A percentile compares a stretch with the other conserved stretches of the same genome.
phyloP scores from a whole-genome alignment of 495 filamentous ascomycete species.

The Penicillium cataractarum region DNA sequence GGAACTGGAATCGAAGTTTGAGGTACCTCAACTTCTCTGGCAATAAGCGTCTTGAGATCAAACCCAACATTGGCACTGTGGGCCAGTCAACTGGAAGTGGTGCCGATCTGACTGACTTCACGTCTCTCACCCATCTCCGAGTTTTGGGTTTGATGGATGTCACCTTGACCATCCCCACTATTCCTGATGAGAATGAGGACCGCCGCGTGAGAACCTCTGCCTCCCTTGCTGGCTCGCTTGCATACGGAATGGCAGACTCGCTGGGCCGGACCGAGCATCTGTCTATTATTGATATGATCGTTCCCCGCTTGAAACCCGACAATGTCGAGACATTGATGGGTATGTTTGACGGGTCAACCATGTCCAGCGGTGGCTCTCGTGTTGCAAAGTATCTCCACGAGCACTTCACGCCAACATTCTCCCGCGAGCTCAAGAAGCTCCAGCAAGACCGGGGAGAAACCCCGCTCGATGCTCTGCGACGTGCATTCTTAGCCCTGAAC shows the following conservation, averaged over 20 bases:
- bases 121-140: slow-evolving; percentile 78
- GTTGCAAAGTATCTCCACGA: slow-evolving; percentile 96
- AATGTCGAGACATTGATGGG: slow-evolving; percentile 89
- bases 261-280: slow-evolving; percentile 90
- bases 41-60: slow-evolving; percentile 97
- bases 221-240: slow-evolving; percentile 80
- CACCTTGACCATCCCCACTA: slow-evolving; percentile 86
- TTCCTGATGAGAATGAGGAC: slow-evolving; percentile 94
- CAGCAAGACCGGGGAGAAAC: slow-evolving; percentile 59
- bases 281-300: slow-evolving; percentile 96
- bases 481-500: slow-evolving; percentile 87
- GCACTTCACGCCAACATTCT: slow-evolving; percentile 84
- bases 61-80: slow-evolving; percentile 66
- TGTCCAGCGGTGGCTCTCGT: slow-evolving; percentile 86
- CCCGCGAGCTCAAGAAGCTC: slow-evolving; percentile 73
- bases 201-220: slow-evolving; percentile 94
- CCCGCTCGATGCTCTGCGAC: slow-evolving; percentile 78
- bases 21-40: slow-evolving; percentile 96
- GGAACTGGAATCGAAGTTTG: slow-evolving; percentile 95
- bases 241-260: slow-evolving; percentile 98
- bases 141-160: slow-evolving; percentile 98
- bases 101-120: slow-evolving; percentile 89
- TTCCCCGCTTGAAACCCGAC: slow-evolving; percentile 88
- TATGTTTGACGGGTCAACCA: slow-evolving; percentile 89
- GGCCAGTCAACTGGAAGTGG: slow-evolving; percentile 54